Evolutionary conservation across 768 basidiomycete species (phyloP).

Genomic region (Chlorophyllum brunneum): DNA sequence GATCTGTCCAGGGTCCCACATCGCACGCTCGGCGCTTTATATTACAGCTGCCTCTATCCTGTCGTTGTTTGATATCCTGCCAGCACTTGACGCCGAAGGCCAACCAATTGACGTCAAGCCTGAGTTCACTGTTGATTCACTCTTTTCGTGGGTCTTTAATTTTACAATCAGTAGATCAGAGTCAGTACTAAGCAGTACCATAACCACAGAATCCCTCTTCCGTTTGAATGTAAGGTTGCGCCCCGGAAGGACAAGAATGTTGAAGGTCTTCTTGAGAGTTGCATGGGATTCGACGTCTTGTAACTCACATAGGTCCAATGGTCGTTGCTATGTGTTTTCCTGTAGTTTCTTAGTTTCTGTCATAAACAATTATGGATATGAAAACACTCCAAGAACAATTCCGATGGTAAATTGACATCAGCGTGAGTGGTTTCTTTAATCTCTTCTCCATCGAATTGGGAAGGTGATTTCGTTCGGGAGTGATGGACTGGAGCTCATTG

Average conservation of each 20-base stretch:
- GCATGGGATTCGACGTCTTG: neutral
- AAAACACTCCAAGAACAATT: no score
- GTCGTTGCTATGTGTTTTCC: no score
- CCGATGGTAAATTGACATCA: no score
- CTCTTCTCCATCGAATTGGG: no score
- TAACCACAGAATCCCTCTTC: neutral
- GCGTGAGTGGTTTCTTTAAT: no score
- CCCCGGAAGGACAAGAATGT: conserved; percentile 1
- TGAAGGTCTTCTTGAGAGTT: neutral
- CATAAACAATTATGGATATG: conserved; percentile 9
- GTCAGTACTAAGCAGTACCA: neutral
- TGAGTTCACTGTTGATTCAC: neutral
- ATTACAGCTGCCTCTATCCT: conserved; percentile 7
- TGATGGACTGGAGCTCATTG: no score
- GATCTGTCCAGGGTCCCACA: conserved; percentile 4
- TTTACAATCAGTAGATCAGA: neutral
- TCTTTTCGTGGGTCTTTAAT: neutral
- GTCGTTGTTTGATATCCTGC: conserved; percentile 17
- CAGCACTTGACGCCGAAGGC: neutral
- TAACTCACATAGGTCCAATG: neutral
- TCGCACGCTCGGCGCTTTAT: neutral
- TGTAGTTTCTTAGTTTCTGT: no score
- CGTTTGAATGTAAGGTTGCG: neutral
- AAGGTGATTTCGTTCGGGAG: no score
- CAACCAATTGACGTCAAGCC: neutral